Evolutionary conservation across 1,284 basidiomycete species (phyloP), one percentile per base, ranked within the genome.

Genomic region (Agroathelia rolfsii): DNA sequence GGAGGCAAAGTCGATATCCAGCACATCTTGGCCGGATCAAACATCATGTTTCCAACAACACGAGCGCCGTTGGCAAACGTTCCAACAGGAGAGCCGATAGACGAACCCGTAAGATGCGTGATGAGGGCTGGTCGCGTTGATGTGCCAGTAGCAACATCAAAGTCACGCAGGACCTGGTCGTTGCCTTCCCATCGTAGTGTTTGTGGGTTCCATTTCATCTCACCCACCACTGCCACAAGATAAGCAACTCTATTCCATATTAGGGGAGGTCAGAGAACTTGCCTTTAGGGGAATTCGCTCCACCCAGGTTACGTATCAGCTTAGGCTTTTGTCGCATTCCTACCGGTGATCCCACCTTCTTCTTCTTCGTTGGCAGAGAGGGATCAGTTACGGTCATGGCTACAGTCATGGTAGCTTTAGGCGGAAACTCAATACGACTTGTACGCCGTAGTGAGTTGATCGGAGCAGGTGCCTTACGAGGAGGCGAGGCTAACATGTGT

Each of bases 1-100:
- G 84, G 78, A 3, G 79, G 67, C 28, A 82, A 61, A 30, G 72
- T 83, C 34, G 79, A 87, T 47, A 93, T 75, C 93, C 93, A 97
- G 49, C 86, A 86, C 89, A 96, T 95, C 24, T 77, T 74, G 32
- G 76, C 53, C 2, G 94, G 90, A 59, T 97, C 93, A 48, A 97
- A 97, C 31, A 90, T 76, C 93, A 97, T 97, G 62, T 92, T 90
- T 32, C 93, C 93, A 9, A 96, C 92, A 48, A 92, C 77, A 34
- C 87, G 73, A 28, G 81, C 75, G 37, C 82, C 76, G 34, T 76
- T 70, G 13, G 77, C 72, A 45, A 83, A 77, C n/a, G 78, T 76
- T 24, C 79, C 76, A 13, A 75, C 69, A 15, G 82, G 82, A n/a
- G 81, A 83, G 21, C 81, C 80, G 23, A 83, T 69, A 3, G 78